phyloP scores from a whole-genome alignment of 805 yeast genomes.

The Debaryomyces tyrocola region DNA sequence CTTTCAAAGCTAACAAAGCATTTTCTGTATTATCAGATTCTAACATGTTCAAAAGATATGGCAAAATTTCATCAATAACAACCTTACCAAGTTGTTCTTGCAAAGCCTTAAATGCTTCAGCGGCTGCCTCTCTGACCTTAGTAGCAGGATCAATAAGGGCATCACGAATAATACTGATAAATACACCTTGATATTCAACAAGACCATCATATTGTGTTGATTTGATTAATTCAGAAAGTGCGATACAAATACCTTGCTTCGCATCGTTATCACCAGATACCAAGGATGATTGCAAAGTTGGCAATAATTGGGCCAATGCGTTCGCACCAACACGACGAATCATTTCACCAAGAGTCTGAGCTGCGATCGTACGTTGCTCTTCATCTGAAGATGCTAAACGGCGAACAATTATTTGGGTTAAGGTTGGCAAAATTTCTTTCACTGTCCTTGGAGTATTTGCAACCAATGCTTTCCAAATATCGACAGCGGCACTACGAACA shows the following conservation, averaged over 20 bases:
- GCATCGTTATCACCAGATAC: conserved; percentile 69
- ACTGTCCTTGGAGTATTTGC: conserved; percentile 94
- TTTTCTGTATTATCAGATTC: conserved; percentile 58
- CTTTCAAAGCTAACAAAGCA: conserved; percentile 86
- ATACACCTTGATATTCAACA: conserved; percentile 59
- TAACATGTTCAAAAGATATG: conserved; percentile 72
- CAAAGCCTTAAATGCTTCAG: conserved; percentile 83
- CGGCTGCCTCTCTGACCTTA: conserved; percentile 86
- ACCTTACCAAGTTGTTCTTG: conserved; percentile 79
- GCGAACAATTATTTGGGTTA: conserved; percentile 76
- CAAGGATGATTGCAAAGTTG: conserved; percentile 73
- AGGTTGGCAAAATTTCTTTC: conserved; percentile 84
- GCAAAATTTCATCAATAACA: conserved; percentile 87
- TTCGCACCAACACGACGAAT: conserved; percentile 91
- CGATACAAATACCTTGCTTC: conserved; percentile 95
- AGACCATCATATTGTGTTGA: conserved; percentile 67
- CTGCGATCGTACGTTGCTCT: conserved; percentile 81
- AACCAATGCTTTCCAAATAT: conserved; percentile 95
- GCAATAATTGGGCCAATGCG: conserved; percentile 80
- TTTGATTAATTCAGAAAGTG: conserved; percentile 78
- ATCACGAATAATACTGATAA: conserved; percentile 73
- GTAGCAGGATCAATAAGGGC: conserved; percentile 75
- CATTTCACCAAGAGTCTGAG: conserved; percentile 90
- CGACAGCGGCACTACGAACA: conserved; percentile 87
- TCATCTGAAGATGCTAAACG: conserved; percentile 82